A percentile compares a stretch with the other conserved stretches of the same genome.
Evolutionary conservation across 1,284 basidiomycete genomes (phyloP).

Genomic region (Cerrena zonata): DNA sequence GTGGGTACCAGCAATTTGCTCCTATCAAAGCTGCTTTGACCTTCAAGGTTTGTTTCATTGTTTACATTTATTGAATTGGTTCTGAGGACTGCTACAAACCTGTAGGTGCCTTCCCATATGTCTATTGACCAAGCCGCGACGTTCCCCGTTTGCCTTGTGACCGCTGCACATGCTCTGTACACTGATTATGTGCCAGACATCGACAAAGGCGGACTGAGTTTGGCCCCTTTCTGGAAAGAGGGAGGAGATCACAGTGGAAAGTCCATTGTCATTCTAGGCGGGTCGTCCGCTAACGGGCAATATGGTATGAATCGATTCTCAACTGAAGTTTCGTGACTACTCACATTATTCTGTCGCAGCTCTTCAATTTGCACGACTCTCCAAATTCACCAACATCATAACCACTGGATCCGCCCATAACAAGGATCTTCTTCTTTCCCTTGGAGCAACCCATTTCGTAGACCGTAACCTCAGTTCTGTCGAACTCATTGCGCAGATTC

Average conservation of each 20-base stretch:
- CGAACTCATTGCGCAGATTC: not conserved
- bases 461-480: slow-evolving; percentile 9
- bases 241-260: not conserved
- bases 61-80: not conserved
- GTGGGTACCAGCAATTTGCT: slow-evolving; percentile 48
- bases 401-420: slow-evolving; percentile 24
- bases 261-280: not conserved
- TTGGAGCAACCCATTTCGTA: slow-evolving; percentile 25
- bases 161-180: slow-evolving; percentile 1
- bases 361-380: slow-evolving; percentile 16
- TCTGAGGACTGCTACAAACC: not conserved
- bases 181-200: not conserved
- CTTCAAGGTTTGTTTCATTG: slow-evolving; percentile 32
- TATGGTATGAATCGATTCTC: slow-evolving; percentile 1
- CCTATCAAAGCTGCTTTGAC: slow-evolving; percentile 35
- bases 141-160: not conserved
- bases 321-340: not conserved
- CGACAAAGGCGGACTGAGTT: not conserved
- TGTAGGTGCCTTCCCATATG: not conserved
- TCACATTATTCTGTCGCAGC: not conserved
- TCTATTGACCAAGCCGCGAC: slow-evolving; percentile 3
- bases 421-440: slow-evolving; percentile 20
- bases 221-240: slow-evolving; percentile 1
- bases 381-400: slow-evolving; percentile 19
- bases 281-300: not conserved